Evolutionary conservation across 441 rosid genomes (phyloP), one percentile per base, ranked within the genome.

Genomic region (Rhodomyrtus psidioides): DNA sequence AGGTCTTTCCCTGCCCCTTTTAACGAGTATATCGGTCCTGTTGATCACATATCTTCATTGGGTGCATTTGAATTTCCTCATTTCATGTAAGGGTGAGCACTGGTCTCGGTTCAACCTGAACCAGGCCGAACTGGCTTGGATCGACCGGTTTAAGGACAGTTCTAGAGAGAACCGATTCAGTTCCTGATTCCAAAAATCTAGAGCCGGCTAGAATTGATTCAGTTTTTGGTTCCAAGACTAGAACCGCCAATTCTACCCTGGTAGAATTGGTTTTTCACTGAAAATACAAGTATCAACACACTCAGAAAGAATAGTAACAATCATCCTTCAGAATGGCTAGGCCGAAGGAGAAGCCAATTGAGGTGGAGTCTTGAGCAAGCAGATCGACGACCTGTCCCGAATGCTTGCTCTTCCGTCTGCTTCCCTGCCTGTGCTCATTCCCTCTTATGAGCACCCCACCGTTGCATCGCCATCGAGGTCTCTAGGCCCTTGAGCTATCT

Each of bases 331-430:
- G 6, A 70, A 70, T 21, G 79, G 44, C 49, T 21, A 70, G 39
- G 79, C 79, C 1, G 9, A 14, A 21, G 79, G 79, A 70, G 79
- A 70, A 70, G 79, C 79, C 49, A 70, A 39, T 39, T 0, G n/a
- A 70, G 79, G 59, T 9, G 59, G n/a, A 39, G 79, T 70, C 8
- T 82, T 94, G 6, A 87, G 90, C 13, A 88, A n/a, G n/a, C n/a
- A n/a, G 82, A 92, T 89, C 5, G 93, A 90, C 55, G 88, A 88
- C 24, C 91, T 93, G 44, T 91, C 92, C 55, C 91, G 84, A 13
- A 88, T 90, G 90, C 93, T 92, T 91, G 94, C 81, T 89, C 94
- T 84, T 87, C 86, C 84, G 91, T 90, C 85, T 92, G 94, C 55
- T 85, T 90, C 85, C 58, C 87, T 82, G 30, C 89, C 59, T 59